Conservation (phyloP, 257 asterid genomes). For the Lithospermum erythrorhizon region DNA sequence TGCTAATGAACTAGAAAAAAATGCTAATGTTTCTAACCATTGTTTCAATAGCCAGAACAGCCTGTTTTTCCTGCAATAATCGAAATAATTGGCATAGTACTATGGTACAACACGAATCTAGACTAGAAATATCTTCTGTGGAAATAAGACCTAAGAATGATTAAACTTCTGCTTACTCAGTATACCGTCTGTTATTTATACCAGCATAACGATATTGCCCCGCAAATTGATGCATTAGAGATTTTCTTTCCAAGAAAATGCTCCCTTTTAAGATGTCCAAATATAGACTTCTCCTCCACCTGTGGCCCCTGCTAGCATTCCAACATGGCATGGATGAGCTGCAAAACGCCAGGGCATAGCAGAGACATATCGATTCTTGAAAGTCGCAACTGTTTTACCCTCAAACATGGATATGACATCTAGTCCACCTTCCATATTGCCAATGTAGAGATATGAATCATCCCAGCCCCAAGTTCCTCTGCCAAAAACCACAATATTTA, state of each 20-base stretch:
- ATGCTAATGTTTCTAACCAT: too few species aligned
- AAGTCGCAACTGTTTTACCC: constrained; percentile 33
- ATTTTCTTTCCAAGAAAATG: background rate
- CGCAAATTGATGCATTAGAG: background rate
- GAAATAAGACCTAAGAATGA: background rate
- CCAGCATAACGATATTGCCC: background rate
- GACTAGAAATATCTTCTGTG: background rate
- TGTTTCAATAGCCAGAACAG: background rate
- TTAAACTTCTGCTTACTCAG: background rate
- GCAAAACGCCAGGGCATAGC: constrained; percentile 64
- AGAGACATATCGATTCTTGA: constrained; percentile 49
- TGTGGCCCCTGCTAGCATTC: constrained; percentile 79
- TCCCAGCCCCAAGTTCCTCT: constrained; percentile 99
- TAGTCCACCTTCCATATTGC: constrained; percentile 69
- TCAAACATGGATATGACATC: constrained; percentile 44
- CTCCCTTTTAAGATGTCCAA: constrained; percentile 25
- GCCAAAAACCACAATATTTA: constrained; percentile 11
- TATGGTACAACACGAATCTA: background rate
- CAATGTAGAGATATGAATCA: constrained; percentile 66
- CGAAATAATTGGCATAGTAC: background rate
- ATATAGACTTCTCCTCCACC: constrained; percentile 78
- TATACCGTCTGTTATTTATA: background rate
- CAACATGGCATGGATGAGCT: constrained; percentile 23
- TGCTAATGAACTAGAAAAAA: too few species aligned
- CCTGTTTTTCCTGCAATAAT: background rate